Conservation (phyloP, 148 eudicot species). For the Linanthus parryae region DNA sequence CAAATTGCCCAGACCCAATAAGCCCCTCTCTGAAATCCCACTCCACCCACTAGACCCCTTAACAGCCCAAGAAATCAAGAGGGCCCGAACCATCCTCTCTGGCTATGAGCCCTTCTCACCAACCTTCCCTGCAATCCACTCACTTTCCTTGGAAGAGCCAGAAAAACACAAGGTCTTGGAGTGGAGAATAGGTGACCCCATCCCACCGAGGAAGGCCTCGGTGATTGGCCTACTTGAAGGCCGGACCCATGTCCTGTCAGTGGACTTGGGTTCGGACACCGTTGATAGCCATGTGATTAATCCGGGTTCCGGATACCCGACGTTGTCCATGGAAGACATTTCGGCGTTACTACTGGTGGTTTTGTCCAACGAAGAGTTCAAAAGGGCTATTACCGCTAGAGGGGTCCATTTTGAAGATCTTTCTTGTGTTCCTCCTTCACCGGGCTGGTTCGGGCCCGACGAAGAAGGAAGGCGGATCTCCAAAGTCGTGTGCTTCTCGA, state of each 20-base stretch:
- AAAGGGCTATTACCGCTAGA: constrained; percentile 13
- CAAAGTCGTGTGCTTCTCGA: constrained; percentile 25
- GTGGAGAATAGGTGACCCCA: constrained; percentile 18
- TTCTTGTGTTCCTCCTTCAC: constrained; percentile 16
- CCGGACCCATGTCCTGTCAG: constrained; percentile 14
- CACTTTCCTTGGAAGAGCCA: constrained; percentile 15
- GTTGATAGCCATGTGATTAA: constrained; percentile 2
- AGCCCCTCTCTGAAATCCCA: constrained; percentile 2
- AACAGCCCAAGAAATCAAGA: constrained; percentile 16
- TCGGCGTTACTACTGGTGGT: neutral
- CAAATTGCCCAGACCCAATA: neutral
- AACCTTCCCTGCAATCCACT: constrained; percentile 11
- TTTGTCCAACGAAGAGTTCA: constrained; percentile 9
- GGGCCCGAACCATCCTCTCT: constrained; percentile 13
- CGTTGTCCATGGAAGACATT: constrained; percentile 10
- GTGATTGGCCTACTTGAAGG: constrained; percentile 5
- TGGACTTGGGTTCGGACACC: constrained; percentile 15
- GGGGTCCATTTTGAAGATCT: constrained; percentile 10
- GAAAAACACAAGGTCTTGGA: constrained; percentile 12
- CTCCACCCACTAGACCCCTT: constrained; percentile 27
- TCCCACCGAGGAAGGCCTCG: constrained; percentile 17
- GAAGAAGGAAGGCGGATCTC: constrained; percentile 25
- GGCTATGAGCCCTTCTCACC: constrained; percentile 4
- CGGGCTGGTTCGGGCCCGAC: constrained; percentile 25
- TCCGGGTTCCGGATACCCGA: constrained; percentile 19